Base-by-base conservation (phyloP, 2,329 filamentous ascomycete genomes). In the Keithomyces neogunnii region DNA sequence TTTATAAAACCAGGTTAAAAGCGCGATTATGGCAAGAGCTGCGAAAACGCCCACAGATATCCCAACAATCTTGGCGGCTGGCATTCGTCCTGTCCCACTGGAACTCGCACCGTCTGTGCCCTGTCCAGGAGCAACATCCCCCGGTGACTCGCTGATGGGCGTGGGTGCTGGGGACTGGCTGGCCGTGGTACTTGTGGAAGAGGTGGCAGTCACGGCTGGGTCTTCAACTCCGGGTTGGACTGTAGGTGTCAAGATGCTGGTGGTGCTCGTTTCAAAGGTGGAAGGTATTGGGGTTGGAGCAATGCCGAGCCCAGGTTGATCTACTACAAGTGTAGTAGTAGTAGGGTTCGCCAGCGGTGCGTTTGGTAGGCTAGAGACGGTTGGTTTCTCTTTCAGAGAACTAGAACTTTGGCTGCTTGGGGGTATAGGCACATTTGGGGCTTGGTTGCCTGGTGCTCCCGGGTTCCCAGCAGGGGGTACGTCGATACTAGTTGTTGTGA, bases 1-100 rank as follows among this genome's bases (percentile, higher is more conserved):
- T 69, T 55, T 74, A 69, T 71, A 72, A 55, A 77, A 69, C 77
- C 76, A 82, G 8, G 78, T 56, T 3, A 79, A 54, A 40, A 81
- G 69, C 0, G 66, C 70, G 28, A 78, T 57, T 13, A 81, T 52
- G 3, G 69, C 69, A 36, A 67, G 33, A 13, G 55, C 64, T 0
- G 73, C 70, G 2, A 78, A 60, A 3, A 73, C 73, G 31, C 77
- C 78, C 4, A 79, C 62, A 3, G 79, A 72, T 39, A 77, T 73
- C 8, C 74, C 78, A 1, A 75, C 75, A 43, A 82, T 69, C 5
- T 73, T 72, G 4, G 59, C 60, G 3, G 58, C 63, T 5, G 62
- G 47, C 13, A 55, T 43, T 2, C 33, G 36, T 26, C n/a, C 32
- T 32, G 39, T 30, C 13, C 46, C 35, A 7, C 42, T 30, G 9